Evolutionary conservation across 2,329 filamentous ascomycete genomes (phyloP).

Genomic region (Botrytis hyacinthi): DNA sequence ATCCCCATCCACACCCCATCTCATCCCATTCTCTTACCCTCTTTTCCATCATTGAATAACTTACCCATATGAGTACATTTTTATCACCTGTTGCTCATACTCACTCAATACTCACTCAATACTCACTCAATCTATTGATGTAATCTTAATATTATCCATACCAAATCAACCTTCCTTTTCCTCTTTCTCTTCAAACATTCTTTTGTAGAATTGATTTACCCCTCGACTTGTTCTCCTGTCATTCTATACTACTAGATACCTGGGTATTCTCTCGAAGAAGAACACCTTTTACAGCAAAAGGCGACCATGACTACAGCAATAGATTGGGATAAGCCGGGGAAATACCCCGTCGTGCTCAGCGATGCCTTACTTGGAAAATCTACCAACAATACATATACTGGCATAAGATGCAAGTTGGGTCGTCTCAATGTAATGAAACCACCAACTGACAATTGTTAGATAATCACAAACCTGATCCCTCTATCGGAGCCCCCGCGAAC

Average conservation of each 20-base stretch:
- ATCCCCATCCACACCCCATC: background rate
- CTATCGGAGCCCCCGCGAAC: constrained; percentile 45
- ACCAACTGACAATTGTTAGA: constrained; percentile 44
- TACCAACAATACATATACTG: constrained; percentile 58
- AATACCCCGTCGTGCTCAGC: constrained; percentile 63
- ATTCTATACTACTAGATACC: background rate
- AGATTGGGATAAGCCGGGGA: constrained; percentile 59
- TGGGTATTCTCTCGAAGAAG: background rate
- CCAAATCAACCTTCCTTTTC: background rate
- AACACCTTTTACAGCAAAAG: background rate
- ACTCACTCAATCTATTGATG: background rate
- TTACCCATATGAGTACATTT: background rate
- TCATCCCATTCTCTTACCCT: background rate
- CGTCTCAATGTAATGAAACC: background rate
- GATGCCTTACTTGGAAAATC: constrained; percentile 58
- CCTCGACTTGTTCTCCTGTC: background rate
- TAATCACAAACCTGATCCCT: constrained; percentile 59
- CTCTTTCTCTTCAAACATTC: background rate
- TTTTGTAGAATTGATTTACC: background rate
- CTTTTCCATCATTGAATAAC: background rate
- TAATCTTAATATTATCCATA: background rate
- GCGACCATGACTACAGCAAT: constrained; percentile 40
- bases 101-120: background rate
- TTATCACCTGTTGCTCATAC: background rate
- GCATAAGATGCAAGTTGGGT: constrained; percentile 54